A percentile compares a stretch with the other conserved stretches of the same genome.
phyloP scores from a whole-genome alignment of 2,329 filamentous ascomycete genomes.

The Neonectria coccinea region DNA sequence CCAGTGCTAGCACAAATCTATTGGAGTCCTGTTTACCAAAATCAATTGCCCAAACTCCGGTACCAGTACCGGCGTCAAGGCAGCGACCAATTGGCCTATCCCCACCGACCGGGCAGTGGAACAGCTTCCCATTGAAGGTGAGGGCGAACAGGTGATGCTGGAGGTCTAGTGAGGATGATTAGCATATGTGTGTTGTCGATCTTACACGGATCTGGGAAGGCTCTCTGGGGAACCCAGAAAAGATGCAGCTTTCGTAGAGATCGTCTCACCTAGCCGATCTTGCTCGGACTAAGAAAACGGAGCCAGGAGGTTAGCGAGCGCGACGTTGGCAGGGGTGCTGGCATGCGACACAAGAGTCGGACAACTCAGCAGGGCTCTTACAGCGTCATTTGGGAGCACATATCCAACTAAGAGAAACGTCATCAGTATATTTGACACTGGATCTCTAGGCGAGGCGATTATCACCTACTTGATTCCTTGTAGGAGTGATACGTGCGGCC shows the following conservation, averaged over 20 bases:
- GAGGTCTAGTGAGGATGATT: conserved; percentile 41
- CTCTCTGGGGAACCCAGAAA: neutral
- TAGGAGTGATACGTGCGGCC: conserved; percentile 54
- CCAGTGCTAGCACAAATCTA: neutral
- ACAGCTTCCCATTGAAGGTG: conserved; percentile 49
- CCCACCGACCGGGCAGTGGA: conserved; percentile 41
- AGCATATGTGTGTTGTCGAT: neutral
- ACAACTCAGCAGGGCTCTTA: conserved; percentile 19
- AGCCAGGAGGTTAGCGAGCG: conserved; percentile 27
- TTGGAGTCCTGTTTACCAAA: conserved; percentile 46
- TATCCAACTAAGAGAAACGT: conserved; percentile 37
- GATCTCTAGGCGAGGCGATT: accelerated
- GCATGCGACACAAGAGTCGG: neutral
- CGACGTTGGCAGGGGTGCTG: conserved; percentile 1
- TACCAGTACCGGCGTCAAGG: conserved; percentile 63
- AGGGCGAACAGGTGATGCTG: conserved; percentile 53
- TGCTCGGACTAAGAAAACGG: conserved; percentile 43
- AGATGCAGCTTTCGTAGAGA: too few relatives aligned
- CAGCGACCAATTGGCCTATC: conserved; percentile 44
- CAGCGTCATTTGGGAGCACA: conserved; percentile 48
- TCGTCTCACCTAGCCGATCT: conserved; percentile 46
- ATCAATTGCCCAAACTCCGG: conserved; percentile 60
- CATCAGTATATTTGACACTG: neutral
- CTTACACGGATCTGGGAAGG: neutral
- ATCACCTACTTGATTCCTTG: conserved; percentile 43